Evolutionary conservation across 2,329 filamentous ascomycete species (phyloP).

Genomic region (Dactylonectria macrodidyma): DNA sequence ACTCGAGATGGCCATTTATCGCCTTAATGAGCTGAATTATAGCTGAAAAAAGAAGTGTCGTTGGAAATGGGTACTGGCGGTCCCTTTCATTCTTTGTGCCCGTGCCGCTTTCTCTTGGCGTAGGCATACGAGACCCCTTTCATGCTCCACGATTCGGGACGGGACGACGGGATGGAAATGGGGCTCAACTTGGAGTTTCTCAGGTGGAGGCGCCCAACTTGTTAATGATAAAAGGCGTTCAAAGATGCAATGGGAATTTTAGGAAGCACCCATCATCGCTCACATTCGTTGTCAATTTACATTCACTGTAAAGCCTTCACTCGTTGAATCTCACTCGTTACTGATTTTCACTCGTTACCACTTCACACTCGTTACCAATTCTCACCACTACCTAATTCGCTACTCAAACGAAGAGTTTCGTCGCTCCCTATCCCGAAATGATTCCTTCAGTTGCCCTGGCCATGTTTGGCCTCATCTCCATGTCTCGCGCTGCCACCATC

Average conservation of each 20-base stretch:
- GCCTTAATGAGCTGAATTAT: neutral
- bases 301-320: neutral
- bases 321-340: neutral
- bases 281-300: conserved; percentile 12
- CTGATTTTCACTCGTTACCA: neutral
- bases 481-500: conserved; percentile 32
- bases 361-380: neutral
- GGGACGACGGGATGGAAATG: neutral
- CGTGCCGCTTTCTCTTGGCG: neutral
- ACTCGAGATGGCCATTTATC: conserved; percentile 8
- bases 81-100: neutral
- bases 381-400: neutral
- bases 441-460: conserved; percentile 35
- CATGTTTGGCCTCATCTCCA: conserved; percentile 35
- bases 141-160: neutral
- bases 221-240: neutral
- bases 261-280: neutral
- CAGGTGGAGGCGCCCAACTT: neutral
- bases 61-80: neutral
- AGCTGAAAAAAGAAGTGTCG: neutral
- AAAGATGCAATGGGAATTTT: neutral
- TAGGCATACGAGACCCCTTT: neutral
- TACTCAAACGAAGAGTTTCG: conserved; percentile 1
- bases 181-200: too few species aligned
- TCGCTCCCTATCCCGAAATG: conserved; percentile 25